A percentile compares a stretch with the other conserved stretches of the same genome.
Evolutionary conservation across 805 yeast species (phyloP).

Genomic region (Candida maltosa): DNA sequence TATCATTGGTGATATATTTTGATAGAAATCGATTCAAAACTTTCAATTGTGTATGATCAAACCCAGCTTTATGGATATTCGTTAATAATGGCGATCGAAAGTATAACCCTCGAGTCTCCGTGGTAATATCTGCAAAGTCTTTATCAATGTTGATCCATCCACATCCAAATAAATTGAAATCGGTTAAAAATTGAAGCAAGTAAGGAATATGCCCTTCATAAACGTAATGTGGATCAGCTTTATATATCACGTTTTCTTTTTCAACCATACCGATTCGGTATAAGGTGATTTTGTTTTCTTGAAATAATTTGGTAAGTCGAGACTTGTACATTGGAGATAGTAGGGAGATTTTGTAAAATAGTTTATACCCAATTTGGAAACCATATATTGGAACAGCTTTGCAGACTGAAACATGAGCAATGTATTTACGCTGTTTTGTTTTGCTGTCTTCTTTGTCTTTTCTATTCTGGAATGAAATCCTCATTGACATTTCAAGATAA

Average conservation of each 20-base stretch:
- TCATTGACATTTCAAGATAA: slow-evolving; percentile 43
- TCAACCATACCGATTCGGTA: slow-evolving; percentile 2
- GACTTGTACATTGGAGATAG: slow-evolving; percentile 58
- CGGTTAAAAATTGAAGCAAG: slow-evolving; percentile 72
- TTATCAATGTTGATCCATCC: slow-evolving; percentile 58
- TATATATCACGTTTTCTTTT: slow-evolving; percentile 1
- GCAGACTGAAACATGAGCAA: slow-evolving; percentile 63
- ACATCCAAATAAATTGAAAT: slow-evolving; percentile 82
- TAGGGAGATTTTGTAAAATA: slow-evolving; percentile 66
- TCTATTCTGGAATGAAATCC: slow-evolving; percentile 31
- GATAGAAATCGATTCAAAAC: slow-evolving; percentile 6
- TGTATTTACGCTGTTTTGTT: slow-evolving; percentile 29
- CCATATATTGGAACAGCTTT: slow-evolving; percentile 85
- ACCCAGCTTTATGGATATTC: slow-evolving; percentile 11
- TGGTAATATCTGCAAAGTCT: slow-evolving; percentile 8
- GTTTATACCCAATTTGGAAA: slow-evolving; percentile 60
- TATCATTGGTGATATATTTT: slow-evolving; percentile 17
- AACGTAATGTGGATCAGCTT: slow-evolving; percentile 10
- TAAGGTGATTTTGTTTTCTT: slow-evolving; percentile 15
- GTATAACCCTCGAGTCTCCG: slow-evolving; percentile 21
- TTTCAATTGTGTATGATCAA: slow-evolving; percentile 10
- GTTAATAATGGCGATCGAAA: slow-evolving; percentile 56
- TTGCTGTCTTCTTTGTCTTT: slow-evolving; percentile 13
- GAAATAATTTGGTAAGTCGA: slow-evolving; percentile 48
- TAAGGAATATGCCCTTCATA: slow-evolving; percentile 83